Base-by-base conservation (phyloP, 2,329 filamentous ascomycete genomes). In the Ophidiomyces ophidiicola region DNA sequence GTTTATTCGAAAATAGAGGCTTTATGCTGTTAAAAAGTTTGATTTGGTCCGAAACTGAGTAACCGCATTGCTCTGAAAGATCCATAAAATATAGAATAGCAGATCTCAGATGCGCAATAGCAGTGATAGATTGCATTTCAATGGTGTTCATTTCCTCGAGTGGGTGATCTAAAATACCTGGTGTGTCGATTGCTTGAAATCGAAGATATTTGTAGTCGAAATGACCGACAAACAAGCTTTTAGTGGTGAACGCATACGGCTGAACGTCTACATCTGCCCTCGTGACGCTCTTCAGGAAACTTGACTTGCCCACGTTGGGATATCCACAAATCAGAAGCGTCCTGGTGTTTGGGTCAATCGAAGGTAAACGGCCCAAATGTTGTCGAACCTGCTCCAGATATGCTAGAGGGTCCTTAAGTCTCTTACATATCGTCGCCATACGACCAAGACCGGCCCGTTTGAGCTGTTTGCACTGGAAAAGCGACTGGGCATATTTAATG, bases 91-190 rank as follows among this genome's bases (percentile, higher is more conserved):
- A 96, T 44, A 96, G 70, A 48, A 98, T 92, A 41, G 88, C 88
- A 29, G 87, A 92, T 53, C 88, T 77, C 57, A 98, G 71, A 69
- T 98, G 92, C 36, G 90, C 90, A 66, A 98, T 94, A 7, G 92
- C 90, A 12, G 88, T 96, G 51, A 98, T 94, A 46, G 82, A 82
- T 70, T 96, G 90, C 85, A 96, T 96, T 66, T 98, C 90, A 57
- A 98, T 98, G 3, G 90, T 96, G 67, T 94, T 94, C 90, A 96
- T 98, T 68, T 96, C 90, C 65, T 96, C 90, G 6, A 98, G 76
- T 24, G 88, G 87, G 60, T 98, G 90, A 53, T 98, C 90, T 45
- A 98, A 69, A 50, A 98, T 94, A 70, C 90, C 90, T n/a, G 88
- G 88, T 7, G 90, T 98, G 64, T 98, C 90, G 52, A 98, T 94